Percentiles rank a stretch among this genome's conserved stretches.
phyloP scores from a whole-genome alignment of 306 rosid species.

The Sphenostylis stenocarpa region DNA sequence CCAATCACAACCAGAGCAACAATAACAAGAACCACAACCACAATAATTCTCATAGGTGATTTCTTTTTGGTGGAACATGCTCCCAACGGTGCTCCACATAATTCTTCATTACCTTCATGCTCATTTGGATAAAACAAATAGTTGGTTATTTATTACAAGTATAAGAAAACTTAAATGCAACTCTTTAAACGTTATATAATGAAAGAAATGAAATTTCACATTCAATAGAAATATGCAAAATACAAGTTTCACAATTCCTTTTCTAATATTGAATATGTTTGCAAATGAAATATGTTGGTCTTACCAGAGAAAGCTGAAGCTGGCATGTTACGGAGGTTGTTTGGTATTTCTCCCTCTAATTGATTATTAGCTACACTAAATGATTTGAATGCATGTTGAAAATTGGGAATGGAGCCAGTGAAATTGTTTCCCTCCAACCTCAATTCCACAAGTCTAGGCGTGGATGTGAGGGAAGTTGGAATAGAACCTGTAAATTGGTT shows the following conservation, averaged over 20 bases:
- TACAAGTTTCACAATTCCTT: too few relatives aligned
- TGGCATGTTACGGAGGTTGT: slow-evolving; percentile 28
- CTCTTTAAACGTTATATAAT: too few relatives aligned
- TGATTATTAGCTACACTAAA: slow-evolving; percentile 58
- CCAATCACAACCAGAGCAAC: slow-evolving; percentile 45
- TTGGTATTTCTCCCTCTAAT: slow-evolving; percentile 72
- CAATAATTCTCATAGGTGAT: slow-evolving; percentile 29
- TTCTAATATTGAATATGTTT: background rate
- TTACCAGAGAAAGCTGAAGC: slow-evolving; percentile 62
- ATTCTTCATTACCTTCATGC: slow-evolving; percentile 57
- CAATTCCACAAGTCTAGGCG: slow-evolving; percentile 58
- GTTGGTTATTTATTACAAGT: background rate
- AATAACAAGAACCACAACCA: slow-evolving; percentile 42
- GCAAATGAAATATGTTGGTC: background rate
- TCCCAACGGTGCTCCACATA: slow-evolving; percentile 72
- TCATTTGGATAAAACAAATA: background rate
- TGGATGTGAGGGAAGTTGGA: slow-evolving; percentile 50
- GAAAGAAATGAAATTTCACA: too few relatives aligned
- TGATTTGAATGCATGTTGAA: slow-evolving; percentile 28
- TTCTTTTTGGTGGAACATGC: slow-evolving; percentile 40
- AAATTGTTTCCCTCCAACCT: slow-evolving; percentile 62
- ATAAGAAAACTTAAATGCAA: background rate
- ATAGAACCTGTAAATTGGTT: slow-evolving; percentile 60
- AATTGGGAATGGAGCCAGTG: slow-evolving; percentile 60
- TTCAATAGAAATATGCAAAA: too few relatives aligned